phyloP scores from a whole-genome alignment of 1,139 yeast genomes.

The Lodderomyces metapsilosis region DNA sequence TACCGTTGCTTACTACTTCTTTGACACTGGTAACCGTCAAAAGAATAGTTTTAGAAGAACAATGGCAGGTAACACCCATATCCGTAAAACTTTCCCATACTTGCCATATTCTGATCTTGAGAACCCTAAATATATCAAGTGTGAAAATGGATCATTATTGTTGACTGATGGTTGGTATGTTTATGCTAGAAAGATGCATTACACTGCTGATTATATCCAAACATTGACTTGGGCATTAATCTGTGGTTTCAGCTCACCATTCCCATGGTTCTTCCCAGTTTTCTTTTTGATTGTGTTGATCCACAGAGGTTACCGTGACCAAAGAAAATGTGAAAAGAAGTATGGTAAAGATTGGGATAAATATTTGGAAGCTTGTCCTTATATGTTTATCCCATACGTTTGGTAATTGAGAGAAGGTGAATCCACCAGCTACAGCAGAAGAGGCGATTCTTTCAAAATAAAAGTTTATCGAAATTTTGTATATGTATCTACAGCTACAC shows the following conservation, averaged over 20 bases:
- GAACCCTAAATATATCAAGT: slow-evolving; percentile 80
- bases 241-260: slow-evolving; percentile 82
- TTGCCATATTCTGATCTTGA: slow-evolving; percentile 79
- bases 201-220: slow-evolving; percentile 91
- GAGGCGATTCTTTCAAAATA: not conserved
- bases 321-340: slow-evolving; percentile 76
- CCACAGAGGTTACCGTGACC: slow-evolving; percentile 88
- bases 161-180: slow-evolving; percentile 93
- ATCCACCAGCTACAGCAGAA: too few species aligned
- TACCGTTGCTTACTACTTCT: slow-evolving; percentile 78
- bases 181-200: slow-evolving; percentile 89
- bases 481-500: not conserved
- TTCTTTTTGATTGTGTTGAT: slow-evolving; percentile 84
- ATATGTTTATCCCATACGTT: slow-evolving; percentile 84
- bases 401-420: slow-evolving; percentile 36
- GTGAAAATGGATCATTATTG: slow-evolving; percentile 79
- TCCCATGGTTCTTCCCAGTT: slow-evolving; percentile 95
- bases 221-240: slow-evolving; percentile 88
- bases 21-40: slow-evolving; percentile 93
- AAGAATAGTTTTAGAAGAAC: slow-evolving; percentile 90
- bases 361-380: slow-evolving; percentile 86
- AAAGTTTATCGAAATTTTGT: not conserved
- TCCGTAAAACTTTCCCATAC: slow-evolving; percentile 90
- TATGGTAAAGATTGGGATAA: slow-evolving; percentile 94
- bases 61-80: slow-evolving; percentile 71